Percentiles rank a stretch among this genome's conserved stretches.
phyloP scores from a whole-genome alignment of 306 rosid species.

The Acmispon strigosus region DNA sequence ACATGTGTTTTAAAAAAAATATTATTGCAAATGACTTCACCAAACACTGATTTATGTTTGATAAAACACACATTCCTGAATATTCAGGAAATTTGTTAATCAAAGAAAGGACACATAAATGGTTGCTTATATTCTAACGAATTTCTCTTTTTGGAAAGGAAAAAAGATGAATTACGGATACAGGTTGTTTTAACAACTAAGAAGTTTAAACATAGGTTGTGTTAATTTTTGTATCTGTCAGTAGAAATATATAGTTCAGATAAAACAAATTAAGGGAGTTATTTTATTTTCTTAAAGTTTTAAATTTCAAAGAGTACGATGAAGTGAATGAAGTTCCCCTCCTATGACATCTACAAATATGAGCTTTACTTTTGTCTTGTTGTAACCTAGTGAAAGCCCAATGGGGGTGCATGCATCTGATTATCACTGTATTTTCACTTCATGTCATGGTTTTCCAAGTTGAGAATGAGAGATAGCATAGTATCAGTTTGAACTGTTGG shows the following conservation, averaged over 20 bases:
- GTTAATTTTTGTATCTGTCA: neutral
- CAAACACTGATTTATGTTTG: too few relatives aligned
- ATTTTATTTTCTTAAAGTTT: neutral
- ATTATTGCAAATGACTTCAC: too few relatives aligned
- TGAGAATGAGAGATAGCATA: constrained; percentile 24
- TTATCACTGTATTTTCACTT: neutral
- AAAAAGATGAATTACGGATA: neutral
- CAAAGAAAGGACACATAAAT: neutral
- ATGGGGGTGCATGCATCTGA: constrained; percentile 13
- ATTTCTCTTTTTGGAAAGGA: neutral
- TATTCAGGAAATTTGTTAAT: neutral
- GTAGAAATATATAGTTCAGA: neutral
- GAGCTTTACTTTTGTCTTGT: neutral
- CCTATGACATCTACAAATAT: constrained; percentile 11
- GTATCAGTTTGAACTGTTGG: constrained; percentile 21
- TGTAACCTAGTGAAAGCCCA: constrained; percentile 18
- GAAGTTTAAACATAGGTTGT: neutral
- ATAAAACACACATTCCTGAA: neutral
- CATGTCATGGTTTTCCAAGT: constrained; percentile 24
- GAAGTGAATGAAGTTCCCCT: neutral
- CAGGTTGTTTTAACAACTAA: neutral
- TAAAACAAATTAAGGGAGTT: neutral
- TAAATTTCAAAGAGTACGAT: neutral
- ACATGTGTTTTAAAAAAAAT: too few relatives aligned
- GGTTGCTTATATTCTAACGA: neutral